A percentile compares a stretch with the other conserved stretches of the same genome.
Conservation (phyloP, 306 rosid species). For the Prosopis cineraria region DNA sequence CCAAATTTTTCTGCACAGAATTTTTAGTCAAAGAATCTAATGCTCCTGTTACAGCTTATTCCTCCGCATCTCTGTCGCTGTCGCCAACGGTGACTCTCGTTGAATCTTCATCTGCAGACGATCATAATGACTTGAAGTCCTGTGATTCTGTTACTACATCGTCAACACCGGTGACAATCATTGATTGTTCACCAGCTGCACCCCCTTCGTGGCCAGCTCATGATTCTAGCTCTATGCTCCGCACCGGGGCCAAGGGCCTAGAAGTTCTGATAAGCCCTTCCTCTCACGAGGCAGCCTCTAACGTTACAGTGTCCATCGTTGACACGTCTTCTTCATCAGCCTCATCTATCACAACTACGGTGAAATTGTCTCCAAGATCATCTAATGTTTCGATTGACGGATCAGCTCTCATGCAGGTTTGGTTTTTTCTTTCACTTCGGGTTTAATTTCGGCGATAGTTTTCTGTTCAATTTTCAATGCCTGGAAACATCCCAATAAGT, state of each 20-base stretch:
- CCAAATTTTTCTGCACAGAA: constrained; percentile 58
- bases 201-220: constrained; percentile 27
- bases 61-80: too few species aligned
- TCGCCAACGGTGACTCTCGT: background rate
- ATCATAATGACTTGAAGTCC: too few species aligned
- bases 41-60: background rate
- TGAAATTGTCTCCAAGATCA: constrained; percentile 55
- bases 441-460: background rate
- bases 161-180: too few species aligned
- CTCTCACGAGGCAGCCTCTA: constrained; percentile 47
- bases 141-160: too few species aligned
- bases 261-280: too few species aligned
- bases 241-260: too few species aligned
- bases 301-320: constrained; percentile 59
- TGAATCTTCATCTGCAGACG: background rate
- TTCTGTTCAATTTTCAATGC: background rate
- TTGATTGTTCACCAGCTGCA: too few species aligned
- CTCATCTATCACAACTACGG: constrained; percentile 51
- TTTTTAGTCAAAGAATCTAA: constrained; percentile 55
- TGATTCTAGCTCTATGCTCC: constrained; percentile 43
- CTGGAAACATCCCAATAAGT: too few species aligned
- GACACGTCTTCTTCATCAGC: constrained; percentile 78
- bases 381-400: constrained; percentile 60
- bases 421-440: background rate
- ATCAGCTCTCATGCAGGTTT: constrained; percentile 65